Conservation (phyloP, 108 stramenopile genomes). For the Mediolabrus comicus region DNA sequence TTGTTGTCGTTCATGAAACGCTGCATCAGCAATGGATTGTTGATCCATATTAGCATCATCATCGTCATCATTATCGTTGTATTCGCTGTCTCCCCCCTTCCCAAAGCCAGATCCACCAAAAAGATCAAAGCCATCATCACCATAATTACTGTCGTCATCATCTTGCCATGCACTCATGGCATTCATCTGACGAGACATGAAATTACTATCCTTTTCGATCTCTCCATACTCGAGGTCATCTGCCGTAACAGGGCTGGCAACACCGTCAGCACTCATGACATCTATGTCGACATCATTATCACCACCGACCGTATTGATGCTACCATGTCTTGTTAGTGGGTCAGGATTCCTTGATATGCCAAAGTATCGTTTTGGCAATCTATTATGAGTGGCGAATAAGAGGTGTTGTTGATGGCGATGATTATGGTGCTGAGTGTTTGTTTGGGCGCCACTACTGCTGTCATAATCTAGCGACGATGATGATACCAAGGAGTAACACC, state of each 20-base stretch:
- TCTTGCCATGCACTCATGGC: neutral
- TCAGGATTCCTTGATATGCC: constrained; percentile 35
- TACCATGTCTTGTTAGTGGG: constrained; percentile 8
- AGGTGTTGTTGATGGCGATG: neutral
- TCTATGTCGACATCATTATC: neutral
- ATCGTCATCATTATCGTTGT: constrained; percentile 3
- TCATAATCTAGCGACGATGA: neutral
- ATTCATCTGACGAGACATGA: neutral
- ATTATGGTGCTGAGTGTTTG: neutral
- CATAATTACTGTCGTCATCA: constrained; percentile 14
- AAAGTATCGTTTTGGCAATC: constrained; percentile 5
- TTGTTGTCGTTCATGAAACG: constrained; percentile 18
- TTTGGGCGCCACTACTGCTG: neutral
- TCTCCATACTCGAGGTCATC: constrained; percentile 1
- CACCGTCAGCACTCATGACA: neutral
- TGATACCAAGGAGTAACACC: neutral
- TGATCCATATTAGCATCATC: constrained; percentile 5
- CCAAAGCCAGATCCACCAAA: neutral
- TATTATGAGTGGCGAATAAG: neutral
- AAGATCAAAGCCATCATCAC: neutral
- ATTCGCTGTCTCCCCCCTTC: neutral
- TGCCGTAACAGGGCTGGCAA: neutral
- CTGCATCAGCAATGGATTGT: neutral
- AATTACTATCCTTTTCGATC: neutral
- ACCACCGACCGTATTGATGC: constrained; percentile 6